phyloP scores from a whole-genome alignment of 2,329 filamentous ascomycete species.

The Polychaeton citri region DNA sequence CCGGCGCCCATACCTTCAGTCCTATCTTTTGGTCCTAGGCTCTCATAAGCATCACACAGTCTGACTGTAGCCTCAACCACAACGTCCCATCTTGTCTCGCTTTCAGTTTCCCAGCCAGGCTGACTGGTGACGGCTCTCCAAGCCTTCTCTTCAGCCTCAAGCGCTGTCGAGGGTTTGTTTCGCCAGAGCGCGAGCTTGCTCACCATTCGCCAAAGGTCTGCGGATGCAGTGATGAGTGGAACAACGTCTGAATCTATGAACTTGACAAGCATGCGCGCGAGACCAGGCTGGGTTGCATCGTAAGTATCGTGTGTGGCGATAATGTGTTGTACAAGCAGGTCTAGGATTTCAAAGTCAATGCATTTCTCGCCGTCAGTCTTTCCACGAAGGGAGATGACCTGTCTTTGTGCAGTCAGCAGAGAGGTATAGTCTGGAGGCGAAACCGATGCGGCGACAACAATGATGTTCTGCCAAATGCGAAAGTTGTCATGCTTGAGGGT shows the following conservation, averaged over 20 bases:
- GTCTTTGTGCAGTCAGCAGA: slow-evolving; percentile 59
- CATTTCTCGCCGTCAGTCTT: slow-evolving; percentile 57
- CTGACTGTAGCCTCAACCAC: slow-evolving; percentile 70
- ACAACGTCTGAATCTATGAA: slow-evolving; percentile 63
- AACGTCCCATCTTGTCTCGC: slow-evolving; percentile 52
- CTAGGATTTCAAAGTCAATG: slow-evolving; percentile 61
- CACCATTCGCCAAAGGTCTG: slow-evolving; percentile 64
- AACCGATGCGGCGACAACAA: slow-evolving; percentile 71
- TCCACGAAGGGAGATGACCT: slow-evolving; percentile 62
- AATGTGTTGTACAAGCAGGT: slow-evolving; percentile 58
- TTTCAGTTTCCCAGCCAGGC: slow-evolving; percentile 42
- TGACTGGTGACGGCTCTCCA: slow-evolving; percentile 61
- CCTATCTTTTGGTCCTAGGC: slow-evolving; percentile 39
- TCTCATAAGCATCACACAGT: slow-evolving; percentile 72
- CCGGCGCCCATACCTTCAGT: slow-evolving; percentile 40
- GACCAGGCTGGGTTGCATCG: slow-evolving; percentile 31
- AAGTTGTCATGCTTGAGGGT: slow-evolving; percentile 72
- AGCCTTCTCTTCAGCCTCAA: slow-evolving; percentile 77
- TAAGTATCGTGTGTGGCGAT: slow-evolving; percentile 37
- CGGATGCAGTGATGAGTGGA: slow-evolving; percentile 71
- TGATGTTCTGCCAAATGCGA: slow-evolving; percentile 93
- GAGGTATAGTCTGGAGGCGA: slow-evolving; percentile 62
- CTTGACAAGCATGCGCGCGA: slow-evolving; percentile 50
- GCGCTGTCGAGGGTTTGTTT: slow-evolving; percentile 53
- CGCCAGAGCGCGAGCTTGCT: slow-evolving; percentile 62